phyloP scores from a whole-genome alignment of 805 yeast species.

The Candida boleticola region DNA sequence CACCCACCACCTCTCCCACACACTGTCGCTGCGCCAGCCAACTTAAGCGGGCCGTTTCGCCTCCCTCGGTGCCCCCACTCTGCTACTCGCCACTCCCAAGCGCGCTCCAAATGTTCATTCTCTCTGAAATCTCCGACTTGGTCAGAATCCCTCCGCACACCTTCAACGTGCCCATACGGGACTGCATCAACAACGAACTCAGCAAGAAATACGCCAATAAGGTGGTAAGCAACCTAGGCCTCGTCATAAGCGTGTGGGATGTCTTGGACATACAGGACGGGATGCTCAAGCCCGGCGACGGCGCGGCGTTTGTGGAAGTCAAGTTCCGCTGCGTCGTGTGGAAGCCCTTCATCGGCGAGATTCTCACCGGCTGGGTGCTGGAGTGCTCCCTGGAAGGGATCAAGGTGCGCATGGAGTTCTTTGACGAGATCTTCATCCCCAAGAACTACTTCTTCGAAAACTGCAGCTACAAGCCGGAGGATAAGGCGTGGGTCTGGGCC shows the following conservation, averaged over 20 bases:
- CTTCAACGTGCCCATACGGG: slow-evolving; percentile 68
- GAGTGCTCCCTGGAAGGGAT: slow-evolving; percentile 87
- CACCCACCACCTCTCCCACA: no score
- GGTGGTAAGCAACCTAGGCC: slow-evolving; percentile 79
- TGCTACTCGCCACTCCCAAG: no score
- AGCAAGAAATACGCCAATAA: slow-evolving; percentile 84
- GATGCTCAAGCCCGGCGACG: slow-evolving; percentile 89
- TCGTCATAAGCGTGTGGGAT: slow-evolving; percentile 85
- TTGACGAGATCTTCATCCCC: slow-evolving; percentile 90
- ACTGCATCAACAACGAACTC: slow-evolving; percentile 75
- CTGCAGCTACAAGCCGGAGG: slow-evolving; percentile 63
- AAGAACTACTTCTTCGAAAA: slow-evolving; percentile 76
- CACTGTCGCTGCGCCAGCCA: no score
- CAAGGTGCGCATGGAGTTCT: slow-evolving; percentile 79
- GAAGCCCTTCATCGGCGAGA: slow-evolving; percentile 94
- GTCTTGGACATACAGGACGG: slow-evolving; percentile 82
- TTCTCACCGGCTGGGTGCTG: slow-evolving; percentile 88
- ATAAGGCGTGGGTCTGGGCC: slow-evolving; percentile 96
- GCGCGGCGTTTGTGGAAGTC: slow-evolving; percentile 76
- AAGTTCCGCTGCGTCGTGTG: slow-evolving; percentile 76
- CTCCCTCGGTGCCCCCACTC: no score
- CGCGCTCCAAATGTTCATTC: slow-evolving; percentile 87
- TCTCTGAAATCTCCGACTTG: slow-evolving; percentile 77
- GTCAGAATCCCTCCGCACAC: slow-evolving; percentile 86
- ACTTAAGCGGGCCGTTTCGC: no score